Percentiles rank a stretch among this genome's conserved stretches.
phyloP scores from a whole-genome alignment of 805 yeast species.

The Cyberlindnera nakhonratchasimensis region DNA sequence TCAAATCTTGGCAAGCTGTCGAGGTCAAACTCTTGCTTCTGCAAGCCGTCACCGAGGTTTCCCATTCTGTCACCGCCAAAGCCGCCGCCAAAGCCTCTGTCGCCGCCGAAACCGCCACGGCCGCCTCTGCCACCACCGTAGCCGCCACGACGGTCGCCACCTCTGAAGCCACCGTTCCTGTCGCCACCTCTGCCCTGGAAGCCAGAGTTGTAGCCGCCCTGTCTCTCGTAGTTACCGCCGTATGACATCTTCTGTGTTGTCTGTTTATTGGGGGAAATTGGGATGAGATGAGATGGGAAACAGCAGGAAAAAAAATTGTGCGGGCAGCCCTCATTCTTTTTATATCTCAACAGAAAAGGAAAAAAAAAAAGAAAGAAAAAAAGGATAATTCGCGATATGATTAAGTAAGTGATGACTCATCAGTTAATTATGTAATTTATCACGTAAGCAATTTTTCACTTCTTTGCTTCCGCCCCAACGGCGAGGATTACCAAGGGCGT shows the following conservation, averaged over 20 bases:
- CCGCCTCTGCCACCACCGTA: conserved; percentile 31
- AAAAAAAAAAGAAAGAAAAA: too few relatives aligned
- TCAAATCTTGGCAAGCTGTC: conserved; percentile 82
- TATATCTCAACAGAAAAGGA: not conserved
- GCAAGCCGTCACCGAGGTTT: conserved; percentile 52
- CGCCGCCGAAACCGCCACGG: conserved; percentile 37
- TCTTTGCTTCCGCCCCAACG: too few relatives aligned
- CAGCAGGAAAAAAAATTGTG: too few relatives aligned
- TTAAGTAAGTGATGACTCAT: too few relatives aligned
- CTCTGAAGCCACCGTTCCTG: conserved; percentile 23
- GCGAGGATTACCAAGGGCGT: too few relatives aligned
- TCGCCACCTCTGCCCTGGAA: conserved; percentile 24
- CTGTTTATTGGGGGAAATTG: not conserved
- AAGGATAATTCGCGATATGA: not conserved
- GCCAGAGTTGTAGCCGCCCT: conserved; percentile 23
- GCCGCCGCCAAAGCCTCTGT: conserved; percentile 26
- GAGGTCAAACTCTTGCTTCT: conserved; percentile 78
- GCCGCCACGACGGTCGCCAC: conserved; percentile 27
- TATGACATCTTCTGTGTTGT: conserved; percentile 17
- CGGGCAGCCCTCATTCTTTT: too few relatives aligned
- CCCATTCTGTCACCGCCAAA: conserved; percentile 36
- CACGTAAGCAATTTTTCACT: too few relatives aligned
- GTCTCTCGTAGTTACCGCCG: conserved; percentile 21
- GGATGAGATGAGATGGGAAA: not conserved
- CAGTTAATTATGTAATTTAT: too few relatives aligned